phyloP scores from a whole-genome alignment of 2,329 filamentous ascomycete species.

The Fusarium phyllophilum region DNA sequence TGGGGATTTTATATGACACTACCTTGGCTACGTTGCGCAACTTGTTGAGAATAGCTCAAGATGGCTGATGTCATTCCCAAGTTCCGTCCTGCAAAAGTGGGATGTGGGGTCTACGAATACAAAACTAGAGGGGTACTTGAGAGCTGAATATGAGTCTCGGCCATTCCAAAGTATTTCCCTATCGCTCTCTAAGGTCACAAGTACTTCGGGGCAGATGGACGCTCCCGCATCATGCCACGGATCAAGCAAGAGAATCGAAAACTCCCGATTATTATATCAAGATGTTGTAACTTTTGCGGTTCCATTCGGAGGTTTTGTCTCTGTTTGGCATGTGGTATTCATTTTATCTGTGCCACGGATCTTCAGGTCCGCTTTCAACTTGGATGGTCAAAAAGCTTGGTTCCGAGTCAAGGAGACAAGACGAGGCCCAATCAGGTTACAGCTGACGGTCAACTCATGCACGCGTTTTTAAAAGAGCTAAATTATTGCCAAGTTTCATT shows the following conservation, averaged over 20 bases:
- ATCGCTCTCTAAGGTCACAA: constrained; percentile 7
- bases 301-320: background rate
- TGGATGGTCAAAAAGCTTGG: constrained; percentile 27
- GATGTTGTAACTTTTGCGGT: constrained; percentile 2
- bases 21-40: constrained; percentile 16
- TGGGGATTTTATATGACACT: constrained; percentile 20
- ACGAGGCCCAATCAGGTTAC: constrained; percentile 17
- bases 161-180: constrained; percentile 13
- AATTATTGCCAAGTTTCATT: constrained; percentile 2
- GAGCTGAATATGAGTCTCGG: background rate
- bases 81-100: constrained; percentile 31
- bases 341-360: constrained; percentile 22
- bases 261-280: constrained; percentile 7
- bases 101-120: constrained; percentile 8
- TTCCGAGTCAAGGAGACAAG: background rate
- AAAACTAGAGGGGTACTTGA: constrained; percentile 19
- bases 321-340: background rate
- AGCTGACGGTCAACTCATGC: background rate
- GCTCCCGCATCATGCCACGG: constrained; percentile 17
- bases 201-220: constrained; percentile 17
- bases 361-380: constrained; percentile 27
- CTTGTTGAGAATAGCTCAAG: constrained; percentile 34
- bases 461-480: background rate
- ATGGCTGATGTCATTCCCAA: constrained; percentile 44
- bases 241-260: constrained; percentile 1